phyloP scores from a whole-genome alignment of 2,329 filamentous ascomycete genomes.

The Tolypocladium nubicola region DNA sequence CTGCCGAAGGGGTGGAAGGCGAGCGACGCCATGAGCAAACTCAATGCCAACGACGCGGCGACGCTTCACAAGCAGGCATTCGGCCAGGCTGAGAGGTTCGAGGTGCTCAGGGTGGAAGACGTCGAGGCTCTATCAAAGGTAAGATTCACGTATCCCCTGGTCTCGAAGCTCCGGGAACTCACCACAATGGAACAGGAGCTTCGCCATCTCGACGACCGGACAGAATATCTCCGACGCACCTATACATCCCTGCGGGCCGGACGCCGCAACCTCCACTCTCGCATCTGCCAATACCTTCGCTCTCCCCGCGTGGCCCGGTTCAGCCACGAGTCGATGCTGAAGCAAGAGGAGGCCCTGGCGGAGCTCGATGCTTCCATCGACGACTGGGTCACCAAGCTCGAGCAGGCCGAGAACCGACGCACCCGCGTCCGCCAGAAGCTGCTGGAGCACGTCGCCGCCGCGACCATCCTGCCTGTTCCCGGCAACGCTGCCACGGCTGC shows the following conservation, averaged over 20 bases:
- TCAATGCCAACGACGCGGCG: conserved; percentile 37
- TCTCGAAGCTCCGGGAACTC: background rate
- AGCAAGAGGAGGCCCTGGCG: conserved; percentile 68
- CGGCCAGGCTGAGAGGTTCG: conserved; percentile 51
- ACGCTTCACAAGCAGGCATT: conserved; percentile 49
- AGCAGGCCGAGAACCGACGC: conserved; percentile 67
- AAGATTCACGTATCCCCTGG: conserved; percentile 9
- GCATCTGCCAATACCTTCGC: conserved; percentile 68
- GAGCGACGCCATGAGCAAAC: conserved; percentile 35
- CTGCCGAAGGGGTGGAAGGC: conserved; percentile 49
- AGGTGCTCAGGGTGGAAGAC: conserved; percentile 51
- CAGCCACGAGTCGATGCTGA: conserved; percentile 63
- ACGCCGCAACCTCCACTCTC: conserved; percentile 63
- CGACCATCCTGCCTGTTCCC: conserved; percentile 39
- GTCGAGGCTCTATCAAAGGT: conserved; percentile 57
- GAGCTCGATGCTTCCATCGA: conserved; percentile 72
- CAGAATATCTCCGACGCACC: conserved; percentile 67
- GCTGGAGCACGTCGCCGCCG: conserved; percentile 70
- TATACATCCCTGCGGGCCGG: conserved; percentile 67
- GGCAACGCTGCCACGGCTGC: conserved; percentile 11
- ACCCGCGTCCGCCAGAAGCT: conserved; percentile 69
- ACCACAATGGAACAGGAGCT: conserved; percentile 45
- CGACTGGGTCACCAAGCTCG: conserved; percentile 72
- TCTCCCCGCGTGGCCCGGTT: conserved; percentile 61
- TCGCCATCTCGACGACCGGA: conserved; percentile 64